Evolutionary conservation across 2,329 filamentous ascomycete genomes (phyloP).

Genomic region (Triangularia verruculosa): DNA sequence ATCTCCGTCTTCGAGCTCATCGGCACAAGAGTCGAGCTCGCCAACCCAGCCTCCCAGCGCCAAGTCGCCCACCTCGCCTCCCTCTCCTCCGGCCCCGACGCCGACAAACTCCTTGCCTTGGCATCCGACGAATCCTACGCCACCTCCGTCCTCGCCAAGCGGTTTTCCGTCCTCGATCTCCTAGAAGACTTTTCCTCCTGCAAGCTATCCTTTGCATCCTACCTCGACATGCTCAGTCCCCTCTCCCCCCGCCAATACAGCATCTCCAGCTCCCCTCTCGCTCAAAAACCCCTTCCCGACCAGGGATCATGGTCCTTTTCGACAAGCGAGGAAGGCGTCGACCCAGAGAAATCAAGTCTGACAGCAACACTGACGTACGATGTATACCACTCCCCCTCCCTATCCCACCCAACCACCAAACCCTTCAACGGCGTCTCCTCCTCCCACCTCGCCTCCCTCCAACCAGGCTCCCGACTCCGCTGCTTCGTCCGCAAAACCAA

Average conservation of each 20-base stretch:
- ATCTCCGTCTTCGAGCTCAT: slow-evolving; percentile 24
- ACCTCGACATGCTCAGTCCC: slow-evolving; percentile 54
- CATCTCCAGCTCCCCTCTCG: slow-evolving; percentile 54
- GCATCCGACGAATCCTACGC: slow-evolving; percentile 31
- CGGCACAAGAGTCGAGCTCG: slow-evolving; percentile 24
- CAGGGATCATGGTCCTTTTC: slow-evolving; percentile 17
- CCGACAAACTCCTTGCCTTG: slow-evolving; percentile 13
- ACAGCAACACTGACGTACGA: slow-evolving; percentile 49
- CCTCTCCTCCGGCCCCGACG: slow-evolving; percentile 16
- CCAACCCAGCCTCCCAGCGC: slow-evolving; percentile 23
- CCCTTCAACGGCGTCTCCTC: slow-evolving; percentile 45
- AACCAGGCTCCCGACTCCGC: slow-evolving; percentile 26
- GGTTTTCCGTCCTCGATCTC: slow-evolving; percentile 52
- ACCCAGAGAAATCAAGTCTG: not conserved
- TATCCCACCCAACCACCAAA: slow-evolving; percentile 32
- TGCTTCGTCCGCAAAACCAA: slow-evolving; percentile 40
- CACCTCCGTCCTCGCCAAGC: slow-evolving; percentile 42
- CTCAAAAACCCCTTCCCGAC: slow-evolving; percentile 32
- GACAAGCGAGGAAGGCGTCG: slow-evolving; percentile 33
- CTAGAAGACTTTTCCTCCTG: slow-evolving; percentile 50
- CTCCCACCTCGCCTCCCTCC: slow-evolving; percentile 43
- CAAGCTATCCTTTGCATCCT: slow-evolving; percentile 49
- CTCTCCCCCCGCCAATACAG: slow-evolving; percentile 58
- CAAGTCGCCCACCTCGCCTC: slow-evolving; percentile 17
- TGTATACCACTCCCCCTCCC: slow-evolving; percentile 48